Conservation (phyloP, 2,329 filamentous ascomycete genomes). For the Camptophora hylomeconis region DNA sequence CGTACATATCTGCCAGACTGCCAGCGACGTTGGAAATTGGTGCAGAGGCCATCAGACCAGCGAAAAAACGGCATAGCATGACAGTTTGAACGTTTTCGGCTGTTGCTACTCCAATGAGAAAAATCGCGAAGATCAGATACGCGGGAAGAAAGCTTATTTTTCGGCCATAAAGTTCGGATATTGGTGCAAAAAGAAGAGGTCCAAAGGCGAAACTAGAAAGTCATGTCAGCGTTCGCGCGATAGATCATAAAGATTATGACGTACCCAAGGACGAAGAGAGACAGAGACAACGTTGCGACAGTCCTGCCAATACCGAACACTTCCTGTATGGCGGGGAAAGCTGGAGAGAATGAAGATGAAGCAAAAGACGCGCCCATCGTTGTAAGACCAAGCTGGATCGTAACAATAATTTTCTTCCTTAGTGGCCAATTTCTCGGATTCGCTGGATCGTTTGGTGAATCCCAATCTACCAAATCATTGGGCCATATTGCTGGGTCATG, state of each 20-base stretch:
- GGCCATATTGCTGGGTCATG: too few relatives aligned
- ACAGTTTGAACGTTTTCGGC: conserved; percentile 40
- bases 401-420: conserved; percentile 18
- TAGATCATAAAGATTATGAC: too few relatives aligned
- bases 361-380: conserved; percentile 12
- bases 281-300: conserved; percentile 35
- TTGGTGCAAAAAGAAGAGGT: conserved; percentile 24
- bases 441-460: conserved; percentile 16
- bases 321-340: conserved; percentile 35
- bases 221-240: too few relatives aligned
- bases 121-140: conserved; percentile 37
- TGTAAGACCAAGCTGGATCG: conserved; percentile 13
- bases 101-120: conserved; percentile 44
- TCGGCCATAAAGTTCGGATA: conserved; percentile 23
- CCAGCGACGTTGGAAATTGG: conserved; percentile 36
- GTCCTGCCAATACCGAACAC: conserved; percentile 35
- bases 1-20: conserved; percentile 33
- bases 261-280: conserved; percentile 39
- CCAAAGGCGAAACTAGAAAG: too few relatives aligned
- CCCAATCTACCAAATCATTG: conserved; percentile 29
- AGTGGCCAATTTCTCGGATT: conserved; percentile 22
- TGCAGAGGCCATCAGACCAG: conserved; percentile 42
- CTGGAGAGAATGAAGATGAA: conserved; percentile 36
- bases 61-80: conserved; percentile 42
- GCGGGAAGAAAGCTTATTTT: conserved; percentile 30